Conservation (phyloP, 805 yeast species). For the Diddensiella santjacobensis region DNA sequence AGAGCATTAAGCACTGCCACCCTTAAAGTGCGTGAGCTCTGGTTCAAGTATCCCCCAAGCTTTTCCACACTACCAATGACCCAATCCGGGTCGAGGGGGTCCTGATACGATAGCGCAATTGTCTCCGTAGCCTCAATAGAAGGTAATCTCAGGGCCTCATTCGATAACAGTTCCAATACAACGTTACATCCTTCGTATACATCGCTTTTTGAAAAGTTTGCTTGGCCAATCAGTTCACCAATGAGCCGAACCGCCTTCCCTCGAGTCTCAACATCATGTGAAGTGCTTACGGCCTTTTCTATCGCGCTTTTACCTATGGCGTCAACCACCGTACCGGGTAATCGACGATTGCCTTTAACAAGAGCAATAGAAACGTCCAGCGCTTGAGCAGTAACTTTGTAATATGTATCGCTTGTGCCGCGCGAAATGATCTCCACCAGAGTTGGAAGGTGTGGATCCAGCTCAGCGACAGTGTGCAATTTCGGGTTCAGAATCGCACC, state of each 20-base stretch:
- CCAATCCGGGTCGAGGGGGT: slow-evolving; percentile 22
- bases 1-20: slow-evolving; percentile 25
- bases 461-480: slow-evolving; percentile 9
- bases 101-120: slow-evolving; percentile 8
- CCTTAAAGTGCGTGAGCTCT: slow-evolving; percentile 25
- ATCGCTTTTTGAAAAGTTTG: slow-evolving; percentile 26
- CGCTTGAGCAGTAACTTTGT: slow-evolving; percentile 36
- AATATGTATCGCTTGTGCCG: slow-evolving; percentile 36
- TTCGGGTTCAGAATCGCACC: slow-evolving; percentile 11
- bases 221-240: slow-evolving; percentile 27
- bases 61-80: slow-evolving; percentile 16
- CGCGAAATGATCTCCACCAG: slow-evolving; percentile 30
- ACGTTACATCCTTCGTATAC: slow-evolving; percentile 32
- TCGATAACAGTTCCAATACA: slow-evolving; percentile 34
- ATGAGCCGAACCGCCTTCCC: slow-evolving; percentile 36
- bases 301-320: slow-evolving; percentile 32
- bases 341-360: slow-evolving; percentile 4
- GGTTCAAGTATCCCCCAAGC: slow-evolving; percentile 22
- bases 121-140: slow-evolving; percentile 33
- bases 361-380: slow-evolving; percentile 32
- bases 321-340: slow-evolving; percentile 2
- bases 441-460: slow-evolving; percentile 11
- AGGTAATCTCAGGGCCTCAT: slow-evolving; percentile 36
- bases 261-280: slow-evolving; percentile 38
- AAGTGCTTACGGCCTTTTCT: slow-evolving; percentile 33